phyloP scores from a whole-genome alignment of 108 stramenopile species.

The Skeletonema tropicum region DNA sequence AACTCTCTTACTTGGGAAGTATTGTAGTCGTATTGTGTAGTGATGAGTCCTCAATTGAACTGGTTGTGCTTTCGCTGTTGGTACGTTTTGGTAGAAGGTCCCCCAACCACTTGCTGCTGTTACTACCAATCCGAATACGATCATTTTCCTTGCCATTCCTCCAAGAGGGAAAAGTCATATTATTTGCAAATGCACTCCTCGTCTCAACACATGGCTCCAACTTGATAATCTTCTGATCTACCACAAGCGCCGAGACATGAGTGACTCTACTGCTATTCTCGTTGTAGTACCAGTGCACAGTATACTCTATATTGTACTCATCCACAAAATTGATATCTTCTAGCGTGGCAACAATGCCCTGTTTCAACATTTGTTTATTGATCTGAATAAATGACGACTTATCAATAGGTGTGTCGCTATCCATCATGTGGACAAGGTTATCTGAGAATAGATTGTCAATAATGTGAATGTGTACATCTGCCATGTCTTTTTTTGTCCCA shows the following conservation, averaged over 20 bases:
- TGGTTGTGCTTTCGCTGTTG: not conserved
- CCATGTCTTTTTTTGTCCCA: constrained; percentile 18
- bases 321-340: constrained; percentile 27
- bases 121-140: too few relatives aligned
- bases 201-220: constrained; percentile 25
- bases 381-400: constrained; percentile 3
- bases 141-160: not conserved
- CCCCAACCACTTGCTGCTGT: not conserved
- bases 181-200: constrained; percentile 24
- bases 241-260: constrained; percentile 20
- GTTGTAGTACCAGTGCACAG: constrained; percentile 28
- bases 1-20: not conserved
- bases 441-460: constrained; percentile 19
- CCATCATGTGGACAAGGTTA: constrained; percentile 14
- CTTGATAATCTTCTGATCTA: constrained; percentile 24
- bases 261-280: constrained; percentile 13
- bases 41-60: not conserved
- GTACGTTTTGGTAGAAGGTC: too few relatives aligned
- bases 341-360: constrained; percentile 18
- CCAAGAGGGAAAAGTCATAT: not conserved
- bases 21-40: not conserved
- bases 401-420: constrained; percentile 4
- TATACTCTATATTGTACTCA: constrained; percentile 26
- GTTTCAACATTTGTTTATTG: constrained; percentile 10
- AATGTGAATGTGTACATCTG: constrained; percentile 8